These are phyloP conservation scores for Entomophthora muscae DNA, from an alignment of 371 early-diverging fungal genomes.

Conservation along the genomic window DNA sequence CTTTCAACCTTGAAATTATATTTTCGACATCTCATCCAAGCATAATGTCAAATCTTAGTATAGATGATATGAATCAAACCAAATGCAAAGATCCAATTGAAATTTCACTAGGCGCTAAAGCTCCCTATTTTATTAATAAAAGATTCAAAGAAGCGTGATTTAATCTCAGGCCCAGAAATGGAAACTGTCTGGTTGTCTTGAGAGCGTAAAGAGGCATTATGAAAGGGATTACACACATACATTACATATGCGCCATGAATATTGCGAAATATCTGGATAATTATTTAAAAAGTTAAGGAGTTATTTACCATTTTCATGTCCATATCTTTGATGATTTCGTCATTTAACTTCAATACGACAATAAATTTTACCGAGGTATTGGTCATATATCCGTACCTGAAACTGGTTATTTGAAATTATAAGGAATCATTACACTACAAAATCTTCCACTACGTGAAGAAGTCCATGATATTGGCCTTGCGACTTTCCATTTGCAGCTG, in stretches of 20 bases:
- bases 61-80: too few species aligned
- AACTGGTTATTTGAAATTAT: neutral
- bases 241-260: neutral
- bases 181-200: neutral
- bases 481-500: neutral
- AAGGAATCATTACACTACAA: neutral
- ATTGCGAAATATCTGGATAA: neutral
- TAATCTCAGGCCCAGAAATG: neutral
- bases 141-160: neutral
- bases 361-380: constrained; percentile 7
- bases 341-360: neutral
- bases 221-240: constrained; percentile 2
- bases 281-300: neutral
- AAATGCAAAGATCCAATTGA: too few species aligned
- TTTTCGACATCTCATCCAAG: too few species aligned
- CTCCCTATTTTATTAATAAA: neutral
- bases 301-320: constrained; percentile 7
- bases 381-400: constrained; percentile 8
- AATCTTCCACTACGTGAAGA: constrained; percentile 7
- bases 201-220: neutral
- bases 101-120: neutral
- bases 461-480: constrained; percentile 5
- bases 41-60: too few species aligned
- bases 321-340: constrained; percentile 7
- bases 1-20: too few species aligned